Evolutionary conservation across 139 green algal species (phyloP), one percentile per base, ranked within the genome.

Genomic region (Tetradesmus lagerheimii): DNA sequence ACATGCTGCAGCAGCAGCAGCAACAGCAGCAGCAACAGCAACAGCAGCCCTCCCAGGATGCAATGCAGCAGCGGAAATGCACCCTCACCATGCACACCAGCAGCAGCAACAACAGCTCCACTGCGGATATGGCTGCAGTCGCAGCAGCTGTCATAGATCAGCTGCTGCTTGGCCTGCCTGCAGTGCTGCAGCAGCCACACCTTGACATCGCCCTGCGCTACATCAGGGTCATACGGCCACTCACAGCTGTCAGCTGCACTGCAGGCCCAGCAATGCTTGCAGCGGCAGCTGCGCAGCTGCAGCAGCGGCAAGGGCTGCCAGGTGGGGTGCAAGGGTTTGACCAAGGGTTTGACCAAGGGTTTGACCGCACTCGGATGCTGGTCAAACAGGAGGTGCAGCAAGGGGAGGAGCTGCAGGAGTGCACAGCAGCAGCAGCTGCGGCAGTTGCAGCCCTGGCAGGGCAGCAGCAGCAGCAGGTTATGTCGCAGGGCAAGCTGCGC

Each of bases 361-460:
- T 31, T 16, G 31, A 31, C 64, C 4, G 34, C 20, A 6, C 62
- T 25, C 79, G 15, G 12, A 11, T 85, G 11, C 2, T 14, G 4
- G 31, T 86, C 47, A 86, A 86, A 31, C 80, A 75, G 80, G 80
- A 86, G 31, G 14, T 75, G 45, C 47, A 75, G n/a, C 41, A 86
- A 50, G 45, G 29, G 8, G 16, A 86, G 35, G 14, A 43, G 45
- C 79, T 85, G 79, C 27, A 38, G 41, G 27, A 16, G 5, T 50
- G 29, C 11, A 84, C 79, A 64, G 79, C 79, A 84, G 80, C 34
- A 43, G 80, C 75, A 12, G 75, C 80, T 45, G 80, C 80, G 47
- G 80, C 80, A 86, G 45, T 83, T 34, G 77, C 77, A 83, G 77
- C 25, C 12, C 35, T 50, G 77, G 35, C 29, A 16, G 23, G 39